phyloP scores from a whole-genome alignment of 305 asterid genomes.

The Fraxinus angustifolia region DNA sequence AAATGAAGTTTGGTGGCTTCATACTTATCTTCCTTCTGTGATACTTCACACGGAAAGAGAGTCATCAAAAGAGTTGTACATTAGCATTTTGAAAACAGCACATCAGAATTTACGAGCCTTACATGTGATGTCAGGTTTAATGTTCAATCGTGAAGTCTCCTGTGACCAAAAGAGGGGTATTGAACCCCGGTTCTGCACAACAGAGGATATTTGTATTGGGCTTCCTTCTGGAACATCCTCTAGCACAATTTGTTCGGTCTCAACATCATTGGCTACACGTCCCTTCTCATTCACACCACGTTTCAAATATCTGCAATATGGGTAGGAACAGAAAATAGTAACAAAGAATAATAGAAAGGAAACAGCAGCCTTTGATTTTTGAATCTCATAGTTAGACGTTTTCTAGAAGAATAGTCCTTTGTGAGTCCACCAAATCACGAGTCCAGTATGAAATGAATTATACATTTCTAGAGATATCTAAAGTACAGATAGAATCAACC shows the following conservation, averaged over 20 bases:
- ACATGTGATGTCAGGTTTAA: constrained; percentile 88
- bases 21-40: constrained; percentile 64
- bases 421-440: constrained; percentile 6
- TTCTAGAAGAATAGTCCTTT: background rate
- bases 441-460: background rate
- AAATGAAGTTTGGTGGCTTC: constrained; percentile 92
- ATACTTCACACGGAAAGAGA: constrained; percentile 49
- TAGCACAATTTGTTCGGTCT: constrained; percentile 86
- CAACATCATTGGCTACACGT: constrained; percentile 94
- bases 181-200: constrained; percentile 90
- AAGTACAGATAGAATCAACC: background rate
- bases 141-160: constrained; percentile 75
- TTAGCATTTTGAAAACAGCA: constrained; percentile 16
- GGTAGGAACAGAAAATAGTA: constrained; percentile 13
- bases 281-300: constrained; percentile 95
- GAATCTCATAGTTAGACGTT: background rate
- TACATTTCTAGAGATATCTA: background rate
- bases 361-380: background rate
- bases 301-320: constrained; percentile 55
- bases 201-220: constrained; percentile 60
- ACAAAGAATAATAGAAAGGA: background rate
- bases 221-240: constrained; percentile 59
- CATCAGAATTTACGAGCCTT: constrained; percentile 28
- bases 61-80: constrained; percentile 15
- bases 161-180: constrained; percentile 98